Percentiles rank a stretch among this genome's conserved stretches.
Evolutionary conservation across 225 moss, liverwort and hornwort genomes (phyloP).

Genomic region (Pleurozium schreberi): DNA sequence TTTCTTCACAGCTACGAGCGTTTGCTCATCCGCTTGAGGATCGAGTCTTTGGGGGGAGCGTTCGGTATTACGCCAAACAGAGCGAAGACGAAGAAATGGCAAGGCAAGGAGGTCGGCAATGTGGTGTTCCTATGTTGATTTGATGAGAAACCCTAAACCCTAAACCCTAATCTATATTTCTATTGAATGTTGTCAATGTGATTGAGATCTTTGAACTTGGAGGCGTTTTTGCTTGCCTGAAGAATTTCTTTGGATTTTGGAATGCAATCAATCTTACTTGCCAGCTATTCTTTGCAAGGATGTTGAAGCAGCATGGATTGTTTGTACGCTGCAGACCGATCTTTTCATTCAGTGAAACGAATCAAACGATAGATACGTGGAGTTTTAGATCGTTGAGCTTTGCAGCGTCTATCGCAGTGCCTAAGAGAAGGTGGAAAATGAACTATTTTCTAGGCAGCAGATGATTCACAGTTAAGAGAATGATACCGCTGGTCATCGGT

Average conservation of each 20-base stretch:
- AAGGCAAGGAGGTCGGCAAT: constrained; percentile 7
- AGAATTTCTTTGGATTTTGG: background rate
- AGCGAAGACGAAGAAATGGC: no score
- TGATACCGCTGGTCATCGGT: background rate
- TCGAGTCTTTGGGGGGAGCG: no score
- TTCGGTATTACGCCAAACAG: no score
- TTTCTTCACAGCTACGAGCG: no score
- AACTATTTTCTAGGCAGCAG: no score
- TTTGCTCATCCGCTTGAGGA: no score
- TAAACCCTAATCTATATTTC: no score
- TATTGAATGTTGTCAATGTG: background rate
- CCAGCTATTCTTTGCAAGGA: background rate
- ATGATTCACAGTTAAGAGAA: background rate
- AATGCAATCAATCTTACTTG: constrained; percentile 11
- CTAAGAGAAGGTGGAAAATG: background rate
- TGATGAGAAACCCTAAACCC: background rate
- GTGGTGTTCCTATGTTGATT: background rate
- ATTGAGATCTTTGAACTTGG: background rate
- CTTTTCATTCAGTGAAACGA: background rate
- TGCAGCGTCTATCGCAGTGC: background rate
- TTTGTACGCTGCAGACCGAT: background rate
- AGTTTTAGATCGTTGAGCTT: background rate
- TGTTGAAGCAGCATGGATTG: background rate
- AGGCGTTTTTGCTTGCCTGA: background rate
- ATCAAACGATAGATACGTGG: background rate